Conservation (phyloP, 129 eudicot genomes). For the Flaveria brownii region DNA sequence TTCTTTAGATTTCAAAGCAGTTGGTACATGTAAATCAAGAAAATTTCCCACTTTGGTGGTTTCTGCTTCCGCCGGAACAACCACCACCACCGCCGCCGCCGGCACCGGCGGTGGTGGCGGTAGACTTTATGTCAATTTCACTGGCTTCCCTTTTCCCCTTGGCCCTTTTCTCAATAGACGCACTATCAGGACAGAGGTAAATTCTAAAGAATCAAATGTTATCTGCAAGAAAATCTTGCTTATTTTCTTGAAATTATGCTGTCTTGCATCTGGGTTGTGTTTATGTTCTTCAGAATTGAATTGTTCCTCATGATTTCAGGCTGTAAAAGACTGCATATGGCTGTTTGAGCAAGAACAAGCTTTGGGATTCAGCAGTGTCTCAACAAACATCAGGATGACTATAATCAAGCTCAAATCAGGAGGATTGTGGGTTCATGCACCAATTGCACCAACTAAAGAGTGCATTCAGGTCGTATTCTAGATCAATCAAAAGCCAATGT, state of each 20-base stretch:
- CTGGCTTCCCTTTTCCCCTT: constrained; percentile 97
- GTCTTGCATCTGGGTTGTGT: constrained; percentile 19
- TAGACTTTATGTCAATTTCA: constrained; percentile 75
- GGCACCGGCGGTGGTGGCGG: constrained; percentile 30
- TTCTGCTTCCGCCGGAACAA: constrained; percentile 47
- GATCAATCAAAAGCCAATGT: background rate
- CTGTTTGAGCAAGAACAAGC: constrained; percentile 99
- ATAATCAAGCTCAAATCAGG: constrained; percentile 97
- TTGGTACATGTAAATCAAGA: constrained; percentile 20
- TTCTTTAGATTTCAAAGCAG: constrained; percentile 41
- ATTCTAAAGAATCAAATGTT: background rate
- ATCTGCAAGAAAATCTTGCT: background rate
- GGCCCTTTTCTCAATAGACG: constrained; percentile 94
- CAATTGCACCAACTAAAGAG: constrained; percentile 96
- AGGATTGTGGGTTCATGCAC: constrained; percentile 98
- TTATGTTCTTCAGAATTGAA: background rate
- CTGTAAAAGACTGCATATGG: constrained; percentile 88
- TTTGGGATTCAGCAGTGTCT: constrained; percentile 96
- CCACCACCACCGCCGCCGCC: constrained; percentile 22
- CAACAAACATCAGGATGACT: constrained; percentile 95
- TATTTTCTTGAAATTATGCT: background rate
- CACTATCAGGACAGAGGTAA: constrained; percentile 86
- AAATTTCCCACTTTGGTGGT: constrained; percentile 43
- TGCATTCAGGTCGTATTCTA: constrained; percentile 69
- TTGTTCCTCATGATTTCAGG: constrained; percentile 42